A percentile compares a stretch with the other conserved stretches of the same genome.
Evolutionary conservation across 495 filamentous ascomycete genomes (phyloP).

Genomic region (Neurospora sp.): DNA sequence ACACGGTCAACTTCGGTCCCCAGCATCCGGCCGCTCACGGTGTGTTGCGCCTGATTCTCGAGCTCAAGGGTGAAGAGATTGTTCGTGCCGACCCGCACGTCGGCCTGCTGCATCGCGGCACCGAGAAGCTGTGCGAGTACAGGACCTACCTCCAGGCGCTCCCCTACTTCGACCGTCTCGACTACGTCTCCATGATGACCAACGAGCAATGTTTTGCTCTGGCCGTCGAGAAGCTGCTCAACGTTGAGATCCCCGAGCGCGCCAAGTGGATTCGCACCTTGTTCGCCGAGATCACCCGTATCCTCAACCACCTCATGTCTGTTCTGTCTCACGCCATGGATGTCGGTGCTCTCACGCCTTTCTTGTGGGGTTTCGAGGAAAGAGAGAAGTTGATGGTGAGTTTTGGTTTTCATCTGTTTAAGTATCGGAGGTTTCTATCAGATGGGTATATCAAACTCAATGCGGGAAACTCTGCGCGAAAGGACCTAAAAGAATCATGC

Average conservation of each 20-base stretch:
- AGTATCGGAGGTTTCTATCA: neutral
- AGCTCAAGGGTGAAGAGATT: constrained; percentile 97
- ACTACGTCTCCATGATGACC: constrained; percentile 99
- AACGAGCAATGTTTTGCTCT: constrained; percentile 97
- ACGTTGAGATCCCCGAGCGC: constrained; percentile 89
- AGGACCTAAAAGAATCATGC: neutral
- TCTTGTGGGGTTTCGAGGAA: constrained; percentile 99
- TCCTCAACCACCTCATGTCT: constrained; percentile 98
- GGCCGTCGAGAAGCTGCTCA: constrained; percentile 95
- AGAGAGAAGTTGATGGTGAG: constrained; percentile 97
- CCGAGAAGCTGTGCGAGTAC: constrained; percentile 99
- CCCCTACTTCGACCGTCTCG: constrained; percentile 97
- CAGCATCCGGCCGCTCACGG: constrained; percentile 99
- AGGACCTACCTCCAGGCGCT: constrained; percentile 97
- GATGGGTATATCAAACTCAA: neutral
- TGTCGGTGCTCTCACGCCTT: constrained; percentile 94
- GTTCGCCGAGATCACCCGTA: constrained; percentile 91
- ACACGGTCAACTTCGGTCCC: constrained; percentile 99
- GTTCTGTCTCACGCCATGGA: constrained; percentile 98
- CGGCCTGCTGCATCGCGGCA: constrained; percentile 90
- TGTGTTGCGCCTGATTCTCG: constrained; percentile 93
- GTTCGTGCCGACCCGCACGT: constrained; percentile 95
- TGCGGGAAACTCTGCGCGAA: neutral
- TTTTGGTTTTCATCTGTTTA: constrained; percentile 5
- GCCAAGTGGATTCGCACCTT: constrained; percentile 96